Evolutionary conservation across 441 rosid genomes (phyloP), one percentile per base, ranked within the genome.

Genomic region (Kokia cookei): DNA sequence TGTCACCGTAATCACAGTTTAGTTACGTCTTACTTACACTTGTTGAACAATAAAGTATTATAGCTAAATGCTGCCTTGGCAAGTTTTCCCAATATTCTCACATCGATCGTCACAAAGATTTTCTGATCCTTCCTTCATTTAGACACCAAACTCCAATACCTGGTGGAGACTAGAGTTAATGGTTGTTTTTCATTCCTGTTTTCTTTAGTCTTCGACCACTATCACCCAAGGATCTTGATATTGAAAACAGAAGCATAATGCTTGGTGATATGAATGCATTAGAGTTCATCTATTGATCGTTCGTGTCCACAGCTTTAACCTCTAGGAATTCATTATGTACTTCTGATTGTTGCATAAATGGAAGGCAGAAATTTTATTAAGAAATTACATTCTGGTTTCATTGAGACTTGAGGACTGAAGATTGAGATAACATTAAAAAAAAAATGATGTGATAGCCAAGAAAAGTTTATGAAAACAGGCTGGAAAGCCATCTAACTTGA

Each of bases 391-490:
- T 27, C 63, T 11, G 50, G 13, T 19, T 63, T 63, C 50, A 63
- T 10, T 63, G 14, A 63, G 7, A 10, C 50, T 29, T 63, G 11
- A 50, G 24, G 32, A 65, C 42, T 65, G 69, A 42, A 65, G 53
- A 65, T 19, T 22, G 11, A 43, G 13, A 57, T 40, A 19, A 55
- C 65, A 42, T 13, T 62, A 6, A 61, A 42, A 75, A 42, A 75
- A 59, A 60, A 45, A 57, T 45, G 50, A 55, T 29, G 73, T 17
- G 47, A 45, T 45, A 35, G 35, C 51, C 7, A n/a, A 51, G 59
- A 53, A 29, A 51, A n/a, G 72, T 50, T 68, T 6, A 32, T 69
- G 61, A 53, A 51, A 42, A 35, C 73, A 69, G 37, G 50, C 72
- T n/a, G 72, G 60, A 29, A 29, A 50, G 27, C 27, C 19, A 26